These are phyloP conservation scores for Alternaria ventricosa DNA, from an alignment of 2,329 filamentous ascomycete genomes.

Conservation along the genomic window DNA sequence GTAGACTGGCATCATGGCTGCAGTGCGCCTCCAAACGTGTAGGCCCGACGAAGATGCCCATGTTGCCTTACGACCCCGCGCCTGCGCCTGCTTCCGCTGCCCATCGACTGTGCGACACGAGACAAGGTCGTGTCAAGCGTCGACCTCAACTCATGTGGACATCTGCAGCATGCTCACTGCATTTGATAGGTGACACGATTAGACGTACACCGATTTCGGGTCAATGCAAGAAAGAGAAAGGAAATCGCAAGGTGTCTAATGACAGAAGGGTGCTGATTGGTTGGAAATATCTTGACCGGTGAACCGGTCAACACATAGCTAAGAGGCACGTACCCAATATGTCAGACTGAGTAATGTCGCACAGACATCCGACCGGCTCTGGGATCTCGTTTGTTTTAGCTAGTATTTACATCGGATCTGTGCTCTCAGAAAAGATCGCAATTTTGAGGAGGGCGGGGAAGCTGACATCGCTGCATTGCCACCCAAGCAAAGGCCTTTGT, in stretches of 20 bases:
- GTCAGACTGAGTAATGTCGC: neutral
- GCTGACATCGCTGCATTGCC: neutral
- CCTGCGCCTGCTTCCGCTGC: constrained; percentile 5
- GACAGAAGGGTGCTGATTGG: constrained; percentile 15
- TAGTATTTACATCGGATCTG: neutral
- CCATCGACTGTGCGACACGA: constrained; percentile 5
- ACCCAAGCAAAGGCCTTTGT: neutral
- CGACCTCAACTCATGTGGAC: neutral
- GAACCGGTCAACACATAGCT: neutral
- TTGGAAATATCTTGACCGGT: constrained; percentile 9
- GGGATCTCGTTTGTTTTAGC: neutral
- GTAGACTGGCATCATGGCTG: neutral
- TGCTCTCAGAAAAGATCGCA: neutral
- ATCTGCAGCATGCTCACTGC: constrained; percentile 2
- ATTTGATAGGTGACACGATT: constrained; percentile 8
- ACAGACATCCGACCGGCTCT: neutral
- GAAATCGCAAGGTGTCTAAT: constrained; percentile 9
- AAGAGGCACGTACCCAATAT: neutral
- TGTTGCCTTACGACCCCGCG: constrained; percentile 2
- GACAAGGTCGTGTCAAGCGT: neutral
- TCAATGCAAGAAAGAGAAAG: constrained; percentile 6
- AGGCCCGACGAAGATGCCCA: neutral
- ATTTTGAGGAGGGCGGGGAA: neutral
- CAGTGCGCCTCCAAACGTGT: neutral
- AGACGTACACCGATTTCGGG: constrained; percentile 11